A percentile compares a stretch with the other conserved stretches of the same genome.
Evolutionary conservation across 306 rosid species (phyloP).

Genomic region (barrel medic (Medicago truncatula)): DNA sequence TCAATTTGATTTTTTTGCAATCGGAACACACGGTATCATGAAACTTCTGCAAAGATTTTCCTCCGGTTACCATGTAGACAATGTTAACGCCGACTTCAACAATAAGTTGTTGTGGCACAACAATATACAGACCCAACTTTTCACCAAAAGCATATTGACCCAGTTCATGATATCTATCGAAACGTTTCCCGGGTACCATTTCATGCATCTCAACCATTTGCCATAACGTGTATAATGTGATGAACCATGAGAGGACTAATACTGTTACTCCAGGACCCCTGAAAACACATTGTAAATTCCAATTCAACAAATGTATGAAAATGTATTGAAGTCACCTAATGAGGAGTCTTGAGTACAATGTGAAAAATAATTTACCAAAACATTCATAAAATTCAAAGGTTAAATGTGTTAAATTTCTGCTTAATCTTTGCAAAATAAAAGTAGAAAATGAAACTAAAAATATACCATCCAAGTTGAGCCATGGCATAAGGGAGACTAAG

Average conservation of each 20-base stretch:
- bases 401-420: too few relatives aligned
- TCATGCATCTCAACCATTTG: slow-evolving; percentile 94
- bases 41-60: slow-evolving; percentile 68
- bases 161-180: slow-evolving; percentile 77
- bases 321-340: too few relatives aligned
- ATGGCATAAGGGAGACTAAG: slow-evolving; percentile 80
- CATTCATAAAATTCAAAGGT: too few relatives aligned
- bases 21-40: slow-evolving; percentile 49
- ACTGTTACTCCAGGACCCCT: slow-evolving; percentile 79
- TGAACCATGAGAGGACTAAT: slow-evolving; percentile 66
- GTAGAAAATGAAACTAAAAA: not conserved
- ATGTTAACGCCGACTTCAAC: slow-evolving; percentile 70
- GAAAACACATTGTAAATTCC: not conserved
- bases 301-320: not conserved
- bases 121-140: slow-evolving; percentile 76
- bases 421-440: not conserved
- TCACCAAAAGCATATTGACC: slow-evolving; percentile 83
- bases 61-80: slow-evolving; percentile 81
- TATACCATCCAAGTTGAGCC: slow-evolving; percentile 75
- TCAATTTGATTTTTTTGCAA: slow-evolving; percentile 57
- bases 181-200: slow-evolving; percentile 78
- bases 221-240: slow-evolving; percentile 74
- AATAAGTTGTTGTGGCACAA: slow-evolving; percentile 79
- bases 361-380: too few relatives aligned
- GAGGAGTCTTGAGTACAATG: too few relatives aligned